Evolutionary conservation across 495 filamentous ascomycete genomes (phyloP).

Genomic region (Xylaria curta): DNA sequence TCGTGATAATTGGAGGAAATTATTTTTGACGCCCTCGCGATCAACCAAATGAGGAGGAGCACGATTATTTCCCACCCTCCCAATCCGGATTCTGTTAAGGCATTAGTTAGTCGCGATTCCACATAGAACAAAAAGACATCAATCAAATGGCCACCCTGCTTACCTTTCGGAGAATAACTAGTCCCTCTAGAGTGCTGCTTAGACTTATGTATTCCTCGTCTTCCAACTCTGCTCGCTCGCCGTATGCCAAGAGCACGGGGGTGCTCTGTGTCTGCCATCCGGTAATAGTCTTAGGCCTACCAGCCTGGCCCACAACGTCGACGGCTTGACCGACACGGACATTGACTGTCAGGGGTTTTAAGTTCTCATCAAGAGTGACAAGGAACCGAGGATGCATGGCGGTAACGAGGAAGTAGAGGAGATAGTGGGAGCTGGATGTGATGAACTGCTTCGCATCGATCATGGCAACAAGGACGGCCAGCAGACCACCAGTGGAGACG

Average conservation of each 20-base stretch:
- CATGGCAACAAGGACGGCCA: slow-evolving; percentile 88
- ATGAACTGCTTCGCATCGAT: slow-evolving; percentile 97
- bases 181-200: slow-evolving; percentile 87
- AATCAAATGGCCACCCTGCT: slow-evolving; percentile 8
- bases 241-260: slow-evolving; percentile 88
- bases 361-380: slow-evolving; percentile 91
- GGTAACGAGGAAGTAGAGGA: slow-evolving; percentile 97
- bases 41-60: too few species aligned
- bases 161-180: slow-evolving; percentile 98
- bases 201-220: slow-evolving; percentile 96
- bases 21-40: not conserved
- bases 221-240: slow-evolving; percentile 94
- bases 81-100: slow-evolving; percentile 54
- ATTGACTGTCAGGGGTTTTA: slow-evolving; percentile 93
- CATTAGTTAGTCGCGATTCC: slow-evolving; percentile 37
- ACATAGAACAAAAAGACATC: not conserved
- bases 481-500: slow-evolving; percentile 86
- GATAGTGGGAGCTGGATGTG: slow-evolving; percentile 85
- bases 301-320: slow-evolving; percentile 96
- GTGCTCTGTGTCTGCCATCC: slow-evolving; percentile 99
- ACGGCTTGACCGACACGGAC: slow-evolving; percentile 97
- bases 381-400: slow-evolving; percentile 97
- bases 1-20: not conserved
- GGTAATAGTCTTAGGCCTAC: slow-evolving; percentile 97
- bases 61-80: slow-evolving; percentile 49